Base-by-base conservation (phyloP, 345 rosid species). In the Punica granatum region DNA sequence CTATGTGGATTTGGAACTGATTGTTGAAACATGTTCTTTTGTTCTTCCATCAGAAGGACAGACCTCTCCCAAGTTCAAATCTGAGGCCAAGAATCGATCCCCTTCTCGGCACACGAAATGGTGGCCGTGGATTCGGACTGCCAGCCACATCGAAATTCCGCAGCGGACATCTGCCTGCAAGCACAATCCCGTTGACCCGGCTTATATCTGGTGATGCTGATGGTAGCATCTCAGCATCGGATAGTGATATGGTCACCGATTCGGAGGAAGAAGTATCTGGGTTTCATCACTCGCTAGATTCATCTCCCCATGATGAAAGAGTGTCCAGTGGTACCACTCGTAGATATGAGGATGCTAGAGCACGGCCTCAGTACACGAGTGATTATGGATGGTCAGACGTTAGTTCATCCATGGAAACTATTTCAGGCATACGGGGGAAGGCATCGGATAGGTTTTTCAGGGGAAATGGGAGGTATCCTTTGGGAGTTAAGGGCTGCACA, bases 321-420 rank as follows among this genome's bases (percentile, higher is more conserved):
- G 73, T 78, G 46, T 75, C 82, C 51, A 74, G 59, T 73, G 73
- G 74, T 41, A 74, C 65, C 15, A 78, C 75, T 70, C 68, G 65
- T 53, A 77, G 84, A 14, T 75, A 62, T 66, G 77, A 53, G 42
- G 70, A 68, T 70, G 68, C 11, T 33, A 73, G 69, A 63, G 80
- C 71, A 72, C 79, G 3, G 67, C 79, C 75, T 3, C 81, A 69
- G 61, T 82, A 83, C 67, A 79, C 68, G 1, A 81, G 80, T 77
- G 90, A 79, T 72, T 81, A 71, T 64, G 68, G 75, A 7, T 81
- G 81, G 71, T 90, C 98, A 13, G 94, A 93, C 75, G 91, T 90
- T 58, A 89, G 88, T 72, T 90, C 98, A 18, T 93, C 98, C 0
- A 77, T 77, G 88, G 98, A 93, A 51, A 88, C 97, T 18, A 35